Base-by-base conservation (phyloP, 2,329 filamentous ascomycete genomes). In the Dothideomycetes sp. region DNA sequence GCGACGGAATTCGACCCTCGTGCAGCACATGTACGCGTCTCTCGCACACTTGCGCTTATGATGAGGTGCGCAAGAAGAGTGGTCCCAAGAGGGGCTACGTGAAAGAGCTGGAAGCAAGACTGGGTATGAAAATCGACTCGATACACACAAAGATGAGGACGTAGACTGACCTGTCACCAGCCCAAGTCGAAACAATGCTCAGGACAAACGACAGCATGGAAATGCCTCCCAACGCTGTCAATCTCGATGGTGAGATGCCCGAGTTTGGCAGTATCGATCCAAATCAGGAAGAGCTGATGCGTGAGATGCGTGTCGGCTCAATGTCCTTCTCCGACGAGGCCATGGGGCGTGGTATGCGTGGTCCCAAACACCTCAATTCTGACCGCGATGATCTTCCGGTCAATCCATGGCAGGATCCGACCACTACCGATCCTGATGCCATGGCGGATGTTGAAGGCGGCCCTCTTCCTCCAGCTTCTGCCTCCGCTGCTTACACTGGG, bases 51-150 rank as follows among this genome's bases (percentile, higher is more conserved):
- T 94, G 88, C 65, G 80, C 83, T 46, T 94, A 94, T 58, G 87
- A 94, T 57, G 87, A 94, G 65, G 82, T 89, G 53, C 77, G 88
- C 58, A 84, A 86, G 65, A 94, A 94, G 75, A 94, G 87, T 60
- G 88, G 88, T 3, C 88, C 88, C 2, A 94, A 94, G 68, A 75
- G 88, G 58, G 88, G 88, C 53, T 94, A 95, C 59, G 88, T 94
- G 47, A 94, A 94, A 69, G 82, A 87, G 45, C 65, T 96, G 51
- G 91, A 96, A 63, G 88, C 93, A 59, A 77, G 91, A 60, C 66
- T 98, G 56, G 88, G 87, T 94, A 71, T 67, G 82, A 66, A 13
- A 20, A n/a, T n/a, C n/a, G n/a, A n/a, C n/a, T n/a, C n/a, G n/a
- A n/a, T 25, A 18, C n/a, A 11, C 22, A 34, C 33, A 35, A 30